These are phyloP conservation scores for Clavariopsis aquatica DNA, from an alignment of 495 filamentous ascomycete species.

Conservation along the genomic window DNA sequence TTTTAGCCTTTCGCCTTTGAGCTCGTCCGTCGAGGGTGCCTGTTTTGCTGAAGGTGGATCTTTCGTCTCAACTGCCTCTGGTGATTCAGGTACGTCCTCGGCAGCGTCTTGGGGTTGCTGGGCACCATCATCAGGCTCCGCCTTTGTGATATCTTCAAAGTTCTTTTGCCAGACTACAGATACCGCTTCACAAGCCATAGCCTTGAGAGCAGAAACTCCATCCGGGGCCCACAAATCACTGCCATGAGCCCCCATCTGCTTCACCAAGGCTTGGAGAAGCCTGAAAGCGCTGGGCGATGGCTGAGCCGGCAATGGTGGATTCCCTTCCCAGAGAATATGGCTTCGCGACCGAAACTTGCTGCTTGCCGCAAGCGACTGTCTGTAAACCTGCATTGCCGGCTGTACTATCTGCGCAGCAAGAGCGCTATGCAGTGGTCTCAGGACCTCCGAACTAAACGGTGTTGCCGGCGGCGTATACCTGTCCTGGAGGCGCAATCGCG, in stretches of 20 bases:
- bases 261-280: conserved; percentile 65
- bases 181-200: conserved; percentile 44
- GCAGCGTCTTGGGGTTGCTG: background rate
- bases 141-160: background rate
- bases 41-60: background rate
- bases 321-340: conserved; percentile 71
- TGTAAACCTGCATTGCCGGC: conserved; percentile 14
- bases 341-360: background rate
- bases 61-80: background rate
- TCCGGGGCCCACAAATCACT: conserved; percentile 80
- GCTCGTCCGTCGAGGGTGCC: conserved; percentile 2
- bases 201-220: conserved; percentile 66
- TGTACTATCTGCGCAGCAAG: conserved; percentile 20
- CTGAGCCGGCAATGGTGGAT: conserved; percentile 74
- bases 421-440: conserved; percentile 32
- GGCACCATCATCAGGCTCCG: background rate
- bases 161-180: conserved; percentile 5
- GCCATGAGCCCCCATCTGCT: conserved; percentile 68
- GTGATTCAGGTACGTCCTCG: conserved; percentile 9
- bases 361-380: background rate
- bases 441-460: conserved; percentile 18
- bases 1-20: conserved; percentile 47
- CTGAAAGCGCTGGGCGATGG: conserved; percentile 76
- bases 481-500: conserved; percentile 43
- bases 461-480: conserved; percentile 10